A percentile compares a stretch with the other conserved stretches of the same genome.
These are phyloP conservation scores for Remersonia thermophila DNA, from an alignment of 2,329 filamentous ascomycete species.

Conservation along the genomic window DNA sequence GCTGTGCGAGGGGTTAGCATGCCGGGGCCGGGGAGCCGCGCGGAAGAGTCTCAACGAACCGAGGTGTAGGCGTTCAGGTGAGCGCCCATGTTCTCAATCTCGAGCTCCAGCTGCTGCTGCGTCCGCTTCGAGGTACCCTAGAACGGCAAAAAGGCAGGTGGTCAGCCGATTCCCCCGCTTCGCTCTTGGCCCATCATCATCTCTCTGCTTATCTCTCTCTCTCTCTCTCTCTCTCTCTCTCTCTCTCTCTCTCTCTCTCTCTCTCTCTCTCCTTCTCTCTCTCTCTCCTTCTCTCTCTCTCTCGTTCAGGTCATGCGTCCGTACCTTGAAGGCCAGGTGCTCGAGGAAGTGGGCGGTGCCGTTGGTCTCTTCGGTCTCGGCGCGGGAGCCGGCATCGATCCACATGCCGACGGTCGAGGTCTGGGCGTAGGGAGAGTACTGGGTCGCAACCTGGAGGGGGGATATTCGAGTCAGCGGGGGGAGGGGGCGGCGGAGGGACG, in stretches of 20 bases:
- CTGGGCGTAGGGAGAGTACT: constrained; percentile 96
- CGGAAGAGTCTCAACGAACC: constrained; percentile 37
- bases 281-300: neutral
- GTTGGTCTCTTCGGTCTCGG: constrained; percentile 97
- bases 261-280: neutral
- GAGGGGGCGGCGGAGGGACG: no score
- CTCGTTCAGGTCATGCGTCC: constrained; percentile 3
- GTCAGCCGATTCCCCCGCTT: constrained; percentile 7
- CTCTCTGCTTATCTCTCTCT: neutral
- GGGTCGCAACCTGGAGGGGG: constrained; percentile 71
- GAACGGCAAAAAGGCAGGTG: neutral
- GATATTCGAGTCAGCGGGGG: constrained; percentile 6
- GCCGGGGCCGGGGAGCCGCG: neutral
- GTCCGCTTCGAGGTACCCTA: constrained; percentile 88
- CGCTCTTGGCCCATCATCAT: no score
- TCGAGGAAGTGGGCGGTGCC: constrained; percentile 99
- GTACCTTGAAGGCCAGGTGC: constrained; percentile 98
- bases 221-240: neutral
- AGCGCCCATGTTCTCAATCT: constrained; percentile 99
- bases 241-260: neutral
- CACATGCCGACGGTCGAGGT: constrained; percentile 97
- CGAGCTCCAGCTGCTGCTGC: constrained; percentile 94
- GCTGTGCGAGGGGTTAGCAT: constrained; percentile 36
- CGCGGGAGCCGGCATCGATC: constrained; percentile 97
- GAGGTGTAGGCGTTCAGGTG: constrained; percentile 99